Evolutionary conservation across 2,329 filamentous ascomycete species (phyloP).

Genomic region (Sporothrix mexicana): DNA sequence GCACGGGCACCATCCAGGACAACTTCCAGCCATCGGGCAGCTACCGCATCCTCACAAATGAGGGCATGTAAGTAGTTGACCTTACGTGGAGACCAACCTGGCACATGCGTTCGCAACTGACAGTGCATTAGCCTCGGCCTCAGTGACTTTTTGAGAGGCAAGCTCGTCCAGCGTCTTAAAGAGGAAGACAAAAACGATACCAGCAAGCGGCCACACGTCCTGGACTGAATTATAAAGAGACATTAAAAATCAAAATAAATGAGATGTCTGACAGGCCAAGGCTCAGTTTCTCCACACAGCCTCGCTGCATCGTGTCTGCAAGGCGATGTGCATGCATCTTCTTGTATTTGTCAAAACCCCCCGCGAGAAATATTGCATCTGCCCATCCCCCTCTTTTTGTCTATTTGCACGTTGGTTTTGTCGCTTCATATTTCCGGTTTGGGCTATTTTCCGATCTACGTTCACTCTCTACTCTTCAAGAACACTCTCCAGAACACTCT

Average conservation of each 20-base stretch:
- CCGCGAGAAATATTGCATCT: not conserved
- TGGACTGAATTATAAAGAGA: slow-evolving; percentile 30
- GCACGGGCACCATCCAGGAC: slow-evolving; percentile 48
- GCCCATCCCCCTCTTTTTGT: too few relatives aligned
- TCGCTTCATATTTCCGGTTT: slow-evolving; percentile 5
- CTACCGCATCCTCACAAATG: slow-evolving; percentile 67
- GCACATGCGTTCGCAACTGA: not conserved
- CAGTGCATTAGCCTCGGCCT: slow-evolving; percentile 53
- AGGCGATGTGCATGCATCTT: slow-evolving; percentile 2
- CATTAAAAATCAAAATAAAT: not conserved
- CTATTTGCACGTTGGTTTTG: not conserved
- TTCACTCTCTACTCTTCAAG: not conserved
- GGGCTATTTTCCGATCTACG: not conserved
- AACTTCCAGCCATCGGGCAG: slow-evolving; percentile 40
- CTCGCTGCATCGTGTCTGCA: slow-evolving; percentile 14
- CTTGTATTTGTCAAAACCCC: not conserved
- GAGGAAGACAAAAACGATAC: slow-evolving; percentile 54
- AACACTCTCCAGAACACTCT: too few relatives aligned
- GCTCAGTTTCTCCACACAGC: not conserved
- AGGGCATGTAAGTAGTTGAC: slow-evolving; percentile 65
- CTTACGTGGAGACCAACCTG: not conserved
- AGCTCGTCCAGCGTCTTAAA: slow-evolving; percentile 58
- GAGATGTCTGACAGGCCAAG: not conserved
- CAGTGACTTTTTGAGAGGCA: slow-evolving; percentile 60
- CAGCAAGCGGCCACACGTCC: slow-evolving; percentile 33